These are phyloP conservation scores for Globisporangium canariense DNA, from an alignment of 352 stramenopile species.

Conservation along the genomic window DNA sequence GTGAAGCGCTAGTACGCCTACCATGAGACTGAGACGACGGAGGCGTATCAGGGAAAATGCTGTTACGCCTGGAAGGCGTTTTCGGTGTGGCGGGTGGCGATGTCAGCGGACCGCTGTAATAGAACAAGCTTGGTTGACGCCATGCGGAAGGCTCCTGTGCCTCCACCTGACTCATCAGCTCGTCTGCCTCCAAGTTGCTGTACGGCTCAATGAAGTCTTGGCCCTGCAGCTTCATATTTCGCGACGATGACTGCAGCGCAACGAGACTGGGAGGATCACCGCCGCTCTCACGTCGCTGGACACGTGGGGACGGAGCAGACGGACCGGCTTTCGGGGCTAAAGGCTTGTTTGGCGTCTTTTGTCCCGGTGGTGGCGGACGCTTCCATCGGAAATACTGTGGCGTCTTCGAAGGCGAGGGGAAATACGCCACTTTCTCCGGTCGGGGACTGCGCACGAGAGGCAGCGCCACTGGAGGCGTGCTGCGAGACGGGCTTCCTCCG, in stretches of 20 bases:
- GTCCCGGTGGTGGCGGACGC: constrained; percentile 14
- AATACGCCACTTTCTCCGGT: constrained; percentile 33
- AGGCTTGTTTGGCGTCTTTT: constrained; percentile 16
- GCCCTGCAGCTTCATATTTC: neutral
- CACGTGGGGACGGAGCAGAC: constrained; percentile 10
- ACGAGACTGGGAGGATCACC: constrained; percentile 6
- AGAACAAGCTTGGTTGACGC: constrained; percentile 21
- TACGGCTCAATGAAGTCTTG: neutral
- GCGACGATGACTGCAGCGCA: constrained; percentile 7
- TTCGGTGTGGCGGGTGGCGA: neutral
- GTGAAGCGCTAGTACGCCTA: neutral
- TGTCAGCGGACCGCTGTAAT: constrained; percentile 19
- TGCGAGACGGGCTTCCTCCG: constrained; percentile 10
- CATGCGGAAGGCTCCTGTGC: constrained; percentile 2
- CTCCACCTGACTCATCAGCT: neutral
- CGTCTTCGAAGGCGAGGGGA: constrained; percentile 39
- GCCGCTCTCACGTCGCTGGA: constrained; percentile 14
- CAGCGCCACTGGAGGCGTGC: constrained; percentile 31
- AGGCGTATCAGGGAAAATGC: neutral
- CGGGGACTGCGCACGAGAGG: constrained; percentile 48
- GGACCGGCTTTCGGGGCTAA: neutral
- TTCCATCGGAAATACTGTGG: constrained; percentile 72
- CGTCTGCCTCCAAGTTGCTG: neutral
- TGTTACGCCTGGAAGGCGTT: neutral
- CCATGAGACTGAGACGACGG: neutral